Conservation (phyloP, 495 filamentous ascomycete species). For the Penicillium pulvis region DNA sequence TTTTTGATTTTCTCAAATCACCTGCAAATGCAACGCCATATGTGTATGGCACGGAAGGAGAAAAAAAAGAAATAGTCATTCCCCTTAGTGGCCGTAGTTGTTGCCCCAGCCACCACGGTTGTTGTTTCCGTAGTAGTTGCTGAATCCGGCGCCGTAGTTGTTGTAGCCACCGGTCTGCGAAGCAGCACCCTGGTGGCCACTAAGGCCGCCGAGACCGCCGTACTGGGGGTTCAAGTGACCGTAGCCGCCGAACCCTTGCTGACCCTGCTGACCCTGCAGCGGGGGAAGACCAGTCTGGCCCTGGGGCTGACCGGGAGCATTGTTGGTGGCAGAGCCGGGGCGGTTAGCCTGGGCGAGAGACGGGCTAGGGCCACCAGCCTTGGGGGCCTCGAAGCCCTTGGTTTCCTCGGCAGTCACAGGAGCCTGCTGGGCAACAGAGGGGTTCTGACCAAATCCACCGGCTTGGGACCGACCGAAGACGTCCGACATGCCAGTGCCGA, state of each 20-base stretch:
- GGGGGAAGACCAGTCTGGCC: slow-evolving; percentile 67
- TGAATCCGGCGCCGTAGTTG: slow-evolving; percentile 55
- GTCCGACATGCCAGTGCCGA: slow-evolving; percentile 72
- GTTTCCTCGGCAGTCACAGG: slow-evolving; percentile 66
- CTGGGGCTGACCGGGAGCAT: slow-evolving; percentile 61
- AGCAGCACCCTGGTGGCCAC: slow-evolving; percentile 60
- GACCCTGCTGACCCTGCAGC: slow-evolving; percentile 68
- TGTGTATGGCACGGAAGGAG: slow-evolving; percentile 25
- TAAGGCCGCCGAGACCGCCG: slow-evolving; percentile 69
- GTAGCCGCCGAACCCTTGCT: slow-evolving; percentile 73
- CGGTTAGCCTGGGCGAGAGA: slow-evolving; percentile 77
- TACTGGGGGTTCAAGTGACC: slow-evolving; percentile 76
- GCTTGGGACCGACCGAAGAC: slow-evolving; percentile 72
- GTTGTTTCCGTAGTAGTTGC: slow-evolving; percentile 55
- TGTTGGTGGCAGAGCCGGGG: slow-evolving; percentile 83
- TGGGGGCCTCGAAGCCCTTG: slow-evolving; percentile 76
- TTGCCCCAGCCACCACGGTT: slow-evolving; percentile 66
- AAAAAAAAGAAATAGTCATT: slow-evolving; percentile 12
- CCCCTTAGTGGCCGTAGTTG: slow-evolving; percentile 59
- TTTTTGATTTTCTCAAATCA: slow-evolving; percentile 30
- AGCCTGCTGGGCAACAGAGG: slow-evolving; percentile 65
- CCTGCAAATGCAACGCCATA: slow-evolving; percentile 42
- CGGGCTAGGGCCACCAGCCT: slow-evolving; percentile 79
- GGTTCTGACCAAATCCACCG: slow-evolving; percentile 64
- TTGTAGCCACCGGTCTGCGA: slow-evolving; percentile 57